A percentile compares a stretch with the other conserved stretches of the same genome.
These are phyloP conservation scores for Fusarium udum DNA, from an alignment of 2,329 filamentous ascomycete genomes.

Conservation along the genomic window DNA sequence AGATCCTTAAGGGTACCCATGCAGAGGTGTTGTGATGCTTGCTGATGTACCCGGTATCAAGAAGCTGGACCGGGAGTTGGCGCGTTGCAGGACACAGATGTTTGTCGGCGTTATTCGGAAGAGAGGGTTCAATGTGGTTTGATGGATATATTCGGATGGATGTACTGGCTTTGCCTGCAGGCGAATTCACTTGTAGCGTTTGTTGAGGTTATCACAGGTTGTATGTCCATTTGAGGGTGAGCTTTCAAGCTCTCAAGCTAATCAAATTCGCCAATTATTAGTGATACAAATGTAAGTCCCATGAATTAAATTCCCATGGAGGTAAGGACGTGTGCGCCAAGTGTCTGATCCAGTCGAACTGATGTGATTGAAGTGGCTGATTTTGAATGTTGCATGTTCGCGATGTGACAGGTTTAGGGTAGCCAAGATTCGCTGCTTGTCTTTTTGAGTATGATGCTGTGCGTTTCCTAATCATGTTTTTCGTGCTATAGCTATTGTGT, in stretches of 20 bases:
- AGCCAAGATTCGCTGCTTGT: background rate
- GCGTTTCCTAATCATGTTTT: accelerated
- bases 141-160: background rate
- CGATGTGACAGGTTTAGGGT: background rate
- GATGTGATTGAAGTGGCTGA: background rate
- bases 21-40: background rate
- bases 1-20: background rate
- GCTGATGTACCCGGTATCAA: background rate
- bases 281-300: accelerated
- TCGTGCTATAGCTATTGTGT: accelerated
- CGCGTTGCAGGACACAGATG: background rate
- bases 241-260: too few relatives aligned
- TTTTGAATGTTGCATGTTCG: too few relatives aligned
- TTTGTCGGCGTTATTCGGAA: too few relatives aligned
- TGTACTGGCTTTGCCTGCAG: background rate
- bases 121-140: background rate
- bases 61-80: background rate
- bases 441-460: accelerated
- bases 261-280: background rate
- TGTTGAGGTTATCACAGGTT: background rate
- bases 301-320: background rate
- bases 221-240: background rate
- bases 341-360: background rate
- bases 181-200: background rate
- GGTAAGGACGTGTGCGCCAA: accelerated